Evolutionary conservation across 371 early-diverging fungal genomes (phyloP).

Genomic region (Entomophthora muscae): DNA sequence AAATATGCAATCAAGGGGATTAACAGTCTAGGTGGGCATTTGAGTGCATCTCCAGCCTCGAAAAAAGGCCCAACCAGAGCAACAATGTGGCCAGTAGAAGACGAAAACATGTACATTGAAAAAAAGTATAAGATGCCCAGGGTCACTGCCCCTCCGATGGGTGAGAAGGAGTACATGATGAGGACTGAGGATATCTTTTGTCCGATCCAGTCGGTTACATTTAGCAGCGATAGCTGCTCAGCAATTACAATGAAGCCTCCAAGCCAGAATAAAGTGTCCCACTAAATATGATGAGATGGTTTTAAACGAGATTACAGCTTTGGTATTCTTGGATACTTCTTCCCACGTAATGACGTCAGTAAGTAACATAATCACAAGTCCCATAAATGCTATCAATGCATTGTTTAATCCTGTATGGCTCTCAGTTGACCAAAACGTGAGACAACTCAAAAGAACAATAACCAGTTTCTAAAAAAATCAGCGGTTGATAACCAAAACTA

Average conservation of each 20-base stretch:
- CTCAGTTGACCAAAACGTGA: constrained; percentile 47
- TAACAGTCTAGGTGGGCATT: constrained; percentile 31
- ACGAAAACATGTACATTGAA: constrained; percentile 52
- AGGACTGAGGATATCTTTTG: constrained; percentile 24
- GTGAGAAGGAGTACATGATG: constrained; percentile 9
- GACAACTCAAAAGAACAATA: constrained; percentile 27
- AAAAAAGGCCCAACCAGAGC: constrained; percentile 57
- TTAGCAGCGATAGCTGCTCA: constrained; percentile 43
- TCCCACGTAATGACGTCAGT: constrained; percentile 45
- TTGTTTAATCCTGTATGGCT: constrained; percentile 37
- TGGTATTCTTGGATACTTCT: constrained; percentile 41
- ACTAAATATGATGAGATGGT: constrained; percentile 16
- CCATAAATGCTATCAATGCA: constrained; percentile 45
- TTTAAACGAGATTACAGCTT: constrained; percentile 24
- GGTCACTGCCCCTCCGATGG: constrained; percentile 17
- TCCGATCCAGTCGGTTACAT: constrained; percentile 44
- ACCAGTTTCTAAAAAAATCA: constrained; percentile 24
- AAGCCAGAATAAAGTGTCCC: constrained; percentile 72
- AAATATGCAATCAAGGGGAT: constrained; percentile 42
- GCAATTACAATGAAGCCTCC: constrained; percentile 60
- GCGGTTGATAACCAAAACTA: constrained; percentile 3
- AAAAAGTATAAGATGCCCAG: constrained; percentile 45
- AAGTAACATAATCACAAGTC: constrained; percentile 31
- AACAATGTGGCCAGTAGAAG: constrained; percentile 40
- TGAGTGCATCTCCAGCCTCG: constrained; percentile 42